These are phyloP conservation scores for Trichopus zeylanicus DNA, from an alignment of 116 monocot species.

Conservation along the genomic window DNA sequence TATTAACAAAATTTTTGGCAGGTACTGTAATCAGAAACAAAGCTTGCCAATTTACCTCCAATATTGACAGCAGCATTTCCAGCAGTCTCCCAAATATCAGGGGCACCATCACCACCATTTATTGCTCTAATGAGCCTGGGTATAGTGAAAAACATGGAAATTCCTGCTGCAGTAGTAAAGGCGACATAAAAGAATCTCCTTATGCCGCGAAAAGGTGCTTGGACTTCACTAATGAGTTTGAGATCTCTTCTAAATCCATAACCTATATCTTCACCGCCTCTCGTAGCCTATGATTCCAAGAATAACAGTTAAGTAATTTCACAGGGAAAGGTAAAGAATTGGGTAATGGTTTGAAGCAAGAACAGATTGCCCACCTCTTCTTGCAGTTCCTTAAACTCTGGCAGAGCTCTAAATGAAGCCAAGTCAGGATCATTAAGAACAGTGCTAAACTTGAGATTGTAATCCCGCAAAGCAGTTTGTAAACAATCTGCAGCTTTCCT, in stretches of 20 bases:
- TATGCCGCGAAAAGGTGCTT: slow-evolving; percentile 97
- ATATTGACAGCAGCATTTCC: slow-evolving; percentile 84
- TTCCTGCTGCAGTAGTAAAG: slow-evolving; percentile 83
- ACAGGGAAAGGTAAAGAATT: not conserved
- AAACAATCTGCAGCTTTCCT: slow-evolving; percentile 79
- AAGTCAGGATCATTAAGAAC: slow-evolving; percentile 98
- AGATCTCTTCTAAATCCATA: slow-evolving; percentile 96
- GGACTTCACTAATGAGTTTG: slow-evolving; percentile 98
- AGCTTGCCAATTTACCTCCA: slow-evolving; percentile 57
- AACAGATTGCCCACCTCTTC: slow-evolving; percentile 66
- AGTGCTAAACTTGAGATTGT: slow-evolving; percentile 82
- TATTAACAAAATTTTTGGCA: too few relatives aligned
- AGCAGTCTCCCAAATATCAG: slow-evolving; percentile 68
- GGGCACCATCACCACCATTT: slow-evolving; percentile 81
- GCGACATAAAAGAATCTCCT: slow-evolving; percentile 98
- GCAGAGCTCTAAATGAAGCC: slow-evolving; percentile 85
- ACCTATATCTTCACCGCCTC: slow-evolving; percentile 85
- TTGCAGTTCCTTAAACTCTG: slow-evolving; percentile 90
- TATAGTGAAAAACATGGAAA: slow-evolving; percentile 80
- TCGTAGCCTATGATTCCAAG: slow-evolving; percentile 51
- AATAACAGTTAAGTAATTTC: not conserved
- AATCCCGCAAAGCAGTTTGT: slow-evolving; percentile 76
- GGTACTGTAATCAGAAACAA: not conserved
- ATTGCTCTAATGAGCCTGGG: slow-evolving; percentile 84
- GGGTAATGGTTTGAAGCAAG: not conserved